phyloP scores from a whole-genome alignment of 2,329 filamentous ascomycete species.

The Cladobotryum protrusum region DNA sequence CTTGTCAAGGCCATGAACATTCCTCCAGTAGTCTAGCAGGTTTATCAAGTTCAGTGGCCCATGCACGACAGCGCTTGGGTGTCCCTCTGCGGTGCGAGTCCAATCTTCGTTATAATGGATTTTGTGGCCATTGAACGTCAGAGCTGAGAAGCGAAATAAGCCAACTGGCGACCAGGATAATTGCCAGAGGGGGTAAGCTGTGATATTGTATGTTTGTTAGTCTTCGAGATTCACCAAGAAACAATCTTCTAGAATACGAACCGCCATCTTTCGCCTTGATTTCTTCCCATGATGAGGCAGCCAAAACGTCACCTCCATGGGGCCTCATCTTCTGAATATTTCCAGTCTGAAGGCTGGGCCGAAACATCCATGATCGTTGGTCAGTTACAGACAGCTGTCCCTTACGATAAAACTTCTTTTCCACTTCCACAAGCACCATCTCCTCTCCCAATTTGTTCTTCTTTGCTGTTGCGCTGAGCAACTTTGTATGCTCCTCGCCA shows the following conservation, averaged over 20 bases:
- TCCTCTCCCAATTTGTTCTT: slow-evolving; percentile 47
- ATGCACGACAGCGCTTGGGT: slow-evolving; percentile 68
- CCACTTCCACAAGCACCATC: slow-evolving; percentile 60
- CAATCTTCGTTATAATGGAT: slow-evolving; percentile 75
- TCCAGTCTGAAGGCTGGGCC: slow-evolving; percentile 26
- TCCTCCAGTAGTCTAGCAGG: slow-evolving; percentile 62
- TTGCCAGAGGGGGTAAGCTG: slow-evolving; percentile 20
- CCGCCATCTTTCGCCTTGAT: slow-evolving; percentile 9
- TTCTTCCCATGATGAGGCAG: slow-evolving; percentile 20
- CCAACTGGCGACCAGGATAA: slow-evolving; percentile 40
- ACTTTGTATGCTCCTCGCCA: slow-evolving; percentile 49
- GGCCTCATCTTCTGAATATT: background rate
- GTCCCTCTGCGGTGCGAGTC: slow-evolving; percentile 58
- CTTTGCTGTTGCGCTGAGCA: slow-evolving; percentile 50
- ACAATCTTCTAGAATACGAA: slow-evolving; percentile 9
- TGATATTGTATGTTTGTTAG: background rate
- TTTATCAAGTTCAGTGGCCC: slow-evolving; percentile 71
- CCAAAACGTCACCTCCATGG: slow-evolving; percentile 11
- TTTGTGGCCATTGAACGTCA: slow-evolving; percentile 81
- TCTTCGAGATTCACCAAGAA: background rate
- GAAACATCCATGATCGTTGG: slow-evolving; percentile 45
- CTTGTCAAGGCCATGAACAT: slow-evolving; percentile 32
- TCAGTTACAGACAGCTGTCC: slow-evolving; percentile 49
- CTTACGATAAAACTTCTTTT: slow-evolving; percentile 51
- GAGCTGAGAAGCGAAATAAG: slow-evolving; percentile 75